phyloP scores from a whole-genome alignment of 1,139 yeast genomes.

The Komagataea norvegica region DNA sequence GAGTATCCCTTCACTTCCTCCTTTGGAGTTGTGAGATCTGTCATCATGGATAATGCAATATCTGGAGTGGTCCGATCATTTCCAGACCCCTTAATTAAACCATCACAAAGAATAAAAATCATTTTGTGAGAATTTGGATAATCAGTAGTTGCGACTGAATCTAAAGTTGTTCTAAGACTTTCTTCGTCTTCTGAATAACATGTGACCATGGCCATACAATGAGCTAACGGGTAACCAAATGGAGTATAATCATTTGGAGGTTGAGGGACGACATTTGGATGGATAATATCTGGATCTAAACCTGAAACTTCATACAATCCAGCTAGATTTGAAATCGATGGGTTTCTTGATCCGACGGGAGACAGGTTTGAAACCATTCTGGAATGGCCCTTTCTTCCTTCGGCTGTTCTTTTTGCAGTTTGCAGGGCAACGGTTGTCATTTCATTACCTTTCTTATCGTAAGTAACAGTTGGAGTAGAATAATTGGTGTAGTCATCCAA shows the following conservation, averaged over 20 bases:
- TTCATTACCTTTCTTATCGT: constrained; percentile 16
- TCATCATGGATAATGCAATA: constrained; percentile 80
- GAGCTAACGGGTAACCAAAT: constrained; percentile 82
- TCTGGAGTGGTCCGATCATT: constrained; percentile 86
- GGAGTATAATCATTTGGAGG: constrained; percentile 91
- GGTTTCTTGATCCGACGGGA: constrained; percentile 34
- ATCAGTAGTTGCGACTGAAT: constrained; percentile 87
- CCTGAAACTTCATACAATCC: constrained; percentile 35
- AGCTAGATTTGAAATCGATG: constrained; percentile 22
- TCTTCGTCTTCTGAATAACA: constrained; percentile 91
- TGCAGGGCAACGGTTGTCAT: constrained; percentile 38
- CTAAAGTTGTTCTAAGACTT: constrained; percentile 82
- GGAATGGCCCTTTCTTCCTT: constrained; percentile 9
- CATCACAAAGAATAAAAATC: constrained; percentile 84
- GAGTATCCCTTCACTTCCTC: constrained; percentile 77
- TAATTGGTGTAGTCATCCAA: constrained; percentile 15
- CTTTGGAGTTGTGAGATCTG: constrained; percentile 65
- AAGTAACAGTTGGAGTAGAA: constrained; percentile 6
- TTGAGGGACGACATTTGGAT: constrained; percentile 70
- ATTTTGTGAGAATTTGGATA: constrained; percentile 93
- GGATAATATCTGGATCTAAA: constrained; percentile 69
- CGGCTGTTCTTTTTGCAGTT: constrained; percentile 19
- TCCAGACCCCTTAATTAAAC: constrained; percentile 90
- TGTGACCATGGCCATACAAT: constrained; percentile 78
- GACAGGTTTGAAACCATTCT: constrained; percentile 13